Evolutionary conservation across 1,284 basidiomycete genomes (phyloP), one percentile per base, ranked within the genome.

Genomic region (Boletellus deceptivus): DNA sequence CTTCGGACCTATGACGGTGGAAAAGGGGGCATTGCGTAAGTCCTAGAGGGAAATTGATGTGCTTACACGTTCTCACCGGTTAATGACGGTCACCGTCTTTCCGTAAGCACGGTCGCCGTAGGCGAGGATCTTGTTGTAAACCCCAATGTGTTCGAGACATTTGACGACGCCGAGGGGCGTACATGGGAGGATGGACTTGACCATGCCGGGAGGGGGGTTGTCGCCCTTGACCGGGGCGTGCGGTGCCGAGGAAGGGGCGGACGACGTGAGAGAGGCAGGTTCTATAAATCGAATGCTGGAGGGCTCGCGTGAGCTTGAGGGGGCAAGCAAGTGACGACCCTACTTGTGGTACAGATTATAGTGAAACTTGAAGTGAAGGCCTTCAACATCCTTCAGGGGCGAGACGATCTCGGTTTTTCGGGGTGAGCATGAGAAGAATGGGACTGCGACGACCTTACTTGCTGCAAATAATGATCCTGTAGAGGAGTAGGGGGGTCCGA

Each of bases 341-440:
- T 59, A 93, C 92, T 97, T 97, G 79, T 98, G 94, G 71, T 98
- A 98, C 48, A 98, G 75, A 69, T 97, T 97, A 72, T 95, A 98
- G 61, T 96, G 89, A 70, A 94, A 96, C 70, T 93, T 93, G 75
- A 93, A 93, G 73, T 98, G 85, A 45, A 98, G 79, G 4, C 96
- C 96, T 72, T 99, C 96, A 48, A 99, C 96, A 60, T 99, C 96
- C 72, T 99, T 99, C 59, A 91, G 80, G 1, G 96, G 94, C 2
- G 93, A 94, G 13, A 99, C 91, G 49, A 96, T 83, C 85, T 95
- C 71, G 29, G 20, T 3, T 29, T 39, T 25, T 16, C 11, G 29
- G 29, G 29, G 11, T 31, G 3, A 31, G 29, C 11, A 31, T 8
- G 29, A 31, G 1, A 31, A 13, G 29, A 4, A 2, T 8, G 25